These are phyloP conservation scores for Starmera pachycereana DNA, from an alignment of 805 yeast genomes.

Conservation along the genomic window DNA sequence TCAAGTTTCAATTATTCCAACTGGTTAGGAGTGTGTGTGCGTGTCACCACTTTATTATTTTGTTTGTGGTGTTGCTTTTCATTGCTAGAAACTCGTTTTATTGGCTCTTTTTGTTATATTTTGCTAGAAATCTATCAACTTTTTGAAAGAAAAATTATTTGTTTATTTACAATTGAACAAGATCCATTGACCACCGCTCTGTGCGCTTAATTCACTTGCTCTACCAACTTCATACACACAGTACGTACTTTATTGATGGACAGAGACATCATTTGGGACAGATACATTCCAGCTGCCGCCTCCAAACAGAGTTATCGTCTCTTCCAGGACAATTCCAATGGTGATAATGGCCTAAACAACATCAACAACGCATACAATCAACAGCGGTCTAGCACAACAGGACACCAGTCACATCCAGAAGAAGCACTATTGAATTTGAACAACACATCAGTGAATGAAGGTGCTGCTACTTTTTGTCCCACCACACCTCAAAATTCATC, in stretches of 20 bases:
- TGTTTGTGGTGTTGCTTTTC: too few species aligned
- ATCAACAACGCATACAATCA: not conserved
- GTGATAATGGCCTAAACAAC: slow-evolving; percentile 5
- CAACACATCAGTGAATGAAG: slow-evolving; percentile 8
- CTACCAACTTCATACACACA: not conserved
- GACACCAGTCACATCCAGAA: slow-evolving; percentile 1
- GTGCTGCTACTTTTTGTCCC: slow-evolving; percentile 1
- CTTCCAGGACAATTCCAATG: slow-evolving; percentile 3
- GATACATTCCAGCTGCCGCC: slow-evolving; percentile 28
- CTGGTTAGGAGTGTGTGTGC: too few species aligned
- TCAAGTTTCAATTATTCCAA: too few species aligned
- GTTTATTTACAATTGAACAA: not conserved
- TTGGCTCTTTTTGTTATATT: too few species aligned
- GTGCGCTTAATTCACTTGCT: slow-evolving; percentile 2
- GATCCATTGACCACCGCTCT: not conserved
- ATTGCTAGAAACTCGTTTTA: too few species aligned
- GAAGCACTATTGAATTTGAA: slow-evolving; percentile 11
- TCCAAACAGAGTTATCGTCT: slow-evolving; percentile 21
- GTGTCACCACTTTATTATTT: too few species aligned
- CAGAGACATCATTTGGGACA: slow-evolving; percentile 19
- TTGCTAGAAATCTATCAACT: too few species aligned
- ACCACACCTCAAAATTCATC: not conserved
- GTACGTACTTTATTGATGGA: not conserved
- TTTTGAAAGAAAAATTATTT: too few species aligned
- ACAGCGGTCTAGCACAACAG: not conserved